These are phyloP conservation scores for Xylaria palmicola DNA, from an alignment of 495 filamentous ascomycete species.

Conservation along the genomic window DNA sequence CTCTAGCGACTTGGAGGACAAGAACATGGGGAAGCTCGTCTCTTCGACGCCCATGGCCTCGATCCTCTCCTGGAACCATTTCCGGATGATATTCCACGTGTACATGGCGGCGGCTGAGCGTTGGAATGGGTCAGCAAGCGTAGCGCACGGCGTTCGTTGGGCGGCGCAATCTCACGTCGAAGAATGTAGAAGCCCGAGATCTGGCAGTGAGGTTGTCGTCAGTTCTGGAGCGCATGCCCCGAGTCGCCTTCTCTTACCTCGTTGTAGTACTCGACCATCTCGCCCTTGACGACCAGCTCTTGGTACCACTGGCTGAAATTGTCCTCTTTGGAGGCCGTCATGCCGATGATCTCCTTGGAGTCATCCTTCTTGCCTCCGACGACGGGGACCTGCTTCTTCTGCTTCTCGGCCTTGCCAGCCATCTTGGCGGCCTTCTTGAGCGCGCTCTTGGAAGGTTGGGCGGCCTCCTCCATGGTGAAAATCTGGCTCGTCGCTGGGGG, in stretches of 20 bases:
- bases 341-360: slow-evolving; percentile 67
- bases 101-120: slow-evolving; percentile 67
- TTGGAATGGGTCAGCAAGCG: not conserved
- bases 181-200: slow-evolving; percentile 95
- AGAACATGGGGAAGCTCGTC: slow-evolving; percentile 93
- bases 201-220: slow-evolving; percentile 48
- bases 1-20: slow-evolving; percentile 85
- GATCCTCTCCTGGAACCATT: slow-evolving; percentile 84
- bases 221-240: not conserved
- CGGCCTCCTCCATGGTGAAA: slow-evolving; percentile 40
- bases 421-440: slow-evolving; percentile 68
- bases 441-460: slow-evolving; percentile 66
- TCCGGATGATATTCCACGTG: slow-evolving; percentile 90
- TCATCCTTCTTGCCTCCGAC: slow-evolving; percentile 53
- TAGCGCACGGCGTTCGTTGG: not conserved
- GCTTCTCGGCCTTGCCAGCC: slow-evolving; percentile 67
- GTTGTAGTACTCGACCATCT: slow-evolving; percentile 85
- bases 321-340: slow-evolving; percentile 77
- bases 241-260: slow-evolving; percentile 18
- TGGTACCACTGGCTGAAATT: slow-evolving; percentile 95
- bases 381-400: slow-evolving; percentile 54
- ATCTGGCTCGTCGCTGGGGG: not conserved
- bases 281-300: slow-evolving; percentile 90
- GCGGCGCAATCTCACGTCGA: slow-evolving; percentile 50
- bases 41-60: slow-evolving; percentile 90